These are phyloP conservation scores for Anacardium occidentale DNA, from an alignment of 345 rosid species.

Conservation along the genomic window DNA sequence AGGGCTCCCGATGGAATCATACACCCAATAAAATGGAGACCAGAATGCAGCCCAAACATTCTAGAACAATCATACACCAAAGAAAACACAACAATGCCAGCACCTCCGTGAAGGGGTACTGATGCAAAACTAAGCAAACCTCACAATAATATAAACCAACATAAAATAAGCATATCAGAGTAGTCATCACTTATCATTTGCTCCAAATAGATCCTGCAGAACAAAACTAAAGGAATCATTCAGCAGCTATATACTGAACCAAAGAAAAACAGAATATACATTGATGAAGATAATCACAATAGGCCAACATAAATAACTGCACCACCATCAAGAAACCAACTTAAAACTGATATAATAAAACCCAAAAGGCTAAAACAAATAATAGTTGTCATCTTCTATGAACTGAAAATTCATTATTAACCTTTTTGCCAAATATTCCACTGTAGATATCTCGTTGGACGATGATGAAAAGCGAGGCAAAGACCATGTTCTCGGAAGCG, in stretches of 20 bases:
- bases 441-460: not conserved
- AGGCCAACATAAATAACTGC: constrained; percentile 32
- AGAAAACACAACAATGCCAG: not conserved
- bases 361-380: too few species aligned
- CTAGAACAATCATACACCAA: not conserved
- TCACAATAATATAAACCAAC: not conserved
- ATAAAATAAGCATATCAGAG: not conserved
- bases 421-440: not conserved
- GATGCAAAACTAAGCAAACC: not conserved
- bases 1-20: not conserved
- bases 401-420: not conserved
- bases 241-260: constrained; percentile 2
- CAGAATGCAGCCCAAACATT: not conserved
- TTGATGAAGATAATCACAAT: not conserved
- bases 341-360: not conserved
- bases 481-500: not conserved
- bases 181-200: constrained; percentile 47
- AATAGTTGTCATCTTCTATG: too few species aligned
- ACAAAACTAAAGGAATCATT: constrained; percentile 28
- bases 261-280: constrained; percentile 5
- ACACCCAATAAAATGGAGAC: not conserved
- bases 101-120: not conserved
- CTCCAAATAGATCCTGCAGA: constrained; percentile 49
- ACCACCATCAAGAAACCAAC: constrained; percentile 15
- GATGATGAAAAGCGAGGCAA: not conserved